Base-by-base conservation (phyloP, 345 rosid genomes). In the Heritiera littoralis region DNA sequence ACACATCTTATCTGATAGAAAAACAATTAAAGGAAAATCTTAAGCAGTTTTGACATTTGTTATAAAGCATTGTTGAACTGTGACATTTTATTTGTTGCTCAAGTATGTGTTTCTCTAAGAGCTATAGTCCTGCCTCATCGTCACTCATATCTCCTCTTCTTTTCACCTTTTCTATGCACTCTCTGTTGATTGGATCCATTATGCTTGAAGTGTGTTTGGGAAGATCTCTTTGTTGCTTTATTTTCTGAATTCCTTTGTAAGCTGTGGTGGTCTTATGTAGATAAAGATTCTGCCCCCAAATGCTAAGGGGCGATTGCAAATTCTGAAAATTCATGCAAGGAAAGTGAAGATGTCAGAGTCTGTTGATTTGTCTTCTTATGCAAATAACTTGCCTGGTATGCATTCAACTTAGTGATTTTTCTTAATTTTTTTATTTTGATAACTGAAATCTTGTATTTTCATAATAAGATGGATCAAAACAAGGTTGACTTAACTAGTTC, bases 281-380 rank as follows among this genome's bases (percentile, higher is more conserved):
- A 94, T 94, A 79, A 90, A 81, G 86, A 89, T 94, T 51, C 97
- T 97, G 46, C 93, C 98, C 80, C 98, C 98, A 80, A 94, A 92
- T 88, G 97, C 98, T 40, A 89, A 88, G 88, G 98, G 98, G 59
- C 85, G 98, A 81, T 74, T 81, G 51, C 95, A 92, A 75, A 93
- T 95, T 80, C 60, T 93, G 85, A 95, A 93, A 87, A 95, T 95
- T 83, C 98, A 95, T 61, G 90, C 93, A 43, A 87, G 93, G 88
- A 95, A 89, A 86, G 98, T 95, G 80, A 95, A 93, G 85, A 95
- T 95, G 93, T 93, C 98, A 35, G 94, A 93, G 74, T 83, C 92
- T n/a, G 93, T 93, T 82, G 93, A 95, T 84, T 87, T 95, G 81
- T 87, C 95, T 49, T 86, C 89, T 68, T 95, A 86, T 85, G 95